These are phyloP conservation scores for Boletus barrowsii DNA, from an alignment of 768 basidiomycete genomes.

Conservation along the genomic window DNA sequence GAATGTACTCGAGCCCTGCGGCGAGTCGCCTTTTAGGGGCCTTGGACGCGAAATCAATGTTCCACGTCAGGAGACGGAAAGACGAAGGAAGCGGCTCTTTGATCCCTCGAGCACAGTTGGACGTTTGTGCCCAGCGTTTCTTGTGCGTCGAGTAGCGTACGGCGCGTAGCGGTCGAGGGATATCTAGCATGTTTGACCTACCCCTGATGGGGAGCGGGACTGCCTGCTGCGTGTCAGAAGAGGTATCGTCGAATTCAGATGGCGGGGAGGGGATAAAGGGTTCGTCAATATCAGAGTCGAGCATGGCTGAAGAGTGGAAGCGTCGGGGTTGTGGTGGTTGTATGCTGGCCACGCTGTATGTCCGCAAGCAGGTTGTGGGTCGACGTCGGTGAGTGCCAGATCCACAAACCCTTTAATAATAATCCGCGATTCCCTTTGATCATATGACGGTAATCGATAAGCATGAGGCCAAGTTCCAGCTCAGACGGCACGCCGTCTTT, in stretches of 20 bases:
- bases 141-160: constrained; percentile 34
- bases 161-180: constrained; percentile 29
- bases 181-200: constrained; percentile 21
- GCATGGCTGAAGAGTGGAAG: constrained; percentile 18
- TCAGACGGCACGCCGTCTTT: constrained; percentile 3
- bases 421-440: background rate
- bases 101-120: constrained; percentile 34
- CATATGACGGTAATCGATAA: background rate
- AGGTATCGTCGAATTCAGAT: constrained; percentile 23
- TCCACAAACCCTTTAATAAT: constrained; percentile 18
- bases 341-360: constrained; percentile 8
- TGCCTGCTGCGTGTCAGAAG: constrained; percentile 28
- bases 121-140: constrained; percentile 32
- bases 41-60: constrained; percentile 50
- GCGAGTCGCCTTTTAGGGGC: constrained; percentile 43
- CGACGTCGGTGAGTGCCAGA: constrained; percentile 1
- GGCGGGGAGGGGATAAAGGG: constrained; percentile 30
- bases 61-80: constrained; percentile 68
- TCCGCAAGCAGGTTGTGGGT: constrained; percentile 10
- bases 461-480: constrained; percentile 28
- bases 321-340: constrained; percentile 9
- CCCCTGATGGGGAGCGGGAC: constrained; percentile 13
- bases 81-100: constrained; percentile 39
- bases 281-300: constrained; percentile 29
- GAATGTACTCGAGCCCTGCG: constrained; percentile 52